Conservation (phyloP, 2,329 filamentous ascomycete genomes). For the Cercospora sp. region DNA sequence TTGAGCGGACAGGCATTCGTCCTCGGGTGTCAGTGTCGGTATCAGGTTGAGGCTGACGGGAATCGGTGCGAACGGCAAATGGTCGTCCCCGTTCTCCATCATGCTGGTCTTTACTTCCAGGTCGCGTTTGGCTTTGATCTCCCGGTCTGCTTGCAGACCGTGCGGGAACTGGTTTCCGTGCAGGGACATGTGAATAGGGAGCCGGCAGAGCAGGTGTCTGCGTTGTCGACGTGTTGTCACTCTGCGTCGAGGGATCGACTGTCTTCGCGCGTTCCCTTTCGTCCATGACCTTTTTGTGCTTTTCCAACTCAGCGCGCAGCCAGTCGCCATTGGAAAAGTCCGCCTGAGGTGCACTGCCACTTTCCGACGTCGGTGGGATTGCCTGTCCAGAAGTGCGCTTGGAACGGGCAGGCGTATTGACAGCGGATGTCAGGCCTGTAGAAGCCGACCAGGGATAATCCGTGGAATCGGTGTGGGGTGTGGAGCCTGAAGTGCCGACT, state of each 20-base stretch:
- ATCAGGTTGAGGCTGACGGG: conserved; percentile 5
- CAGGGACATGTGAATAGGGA: conserved; percentile 24
- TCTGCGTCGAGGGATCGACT: conserved; percentile 18
- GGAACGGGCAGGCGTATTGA: conserved; percentile 44
- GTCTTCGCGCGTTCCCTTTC: conserved; percentile 22
- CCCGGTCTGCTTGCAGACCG: conserved; percentile 22
- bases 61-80: conserved; percentile 16
- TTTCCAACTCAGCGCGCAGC: conserved; percentile 48
- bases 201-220: conserved; percentile 9
- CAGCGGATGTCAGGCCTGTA: conserved; percentile 46
- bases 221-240: conserved; percentile 3
- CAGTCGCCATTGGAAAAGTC: conserved; percentile 45
- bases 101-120: conserved; percentile 8
- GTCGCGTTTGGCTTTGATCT: conserved; percentile 10
- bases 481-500: conserved; percentile 39
- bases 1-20: conserved; percentile 19
- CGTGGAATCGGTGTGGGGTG: conserved; percentile 46
- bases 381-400: conserved; percentile 44
- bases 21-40: conserved; percentile 21
- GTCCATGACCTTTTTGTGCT: conserved; percentile 34
- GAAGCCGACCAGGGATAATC: conserved; percentile 43
- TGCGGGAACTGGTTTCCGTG: conserved; percentile 32
- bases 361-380: conserved; percentile 30
- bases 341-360: conserved; percentile 36
- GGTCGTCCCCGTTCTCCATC: conserved; percentile 14